Evolutionary conservation across 2,329 filamentous ascomycete species (phyloP), one percentile per base, ranked within the genome.

Genomic region (Botrytis squamosa): DNA sequence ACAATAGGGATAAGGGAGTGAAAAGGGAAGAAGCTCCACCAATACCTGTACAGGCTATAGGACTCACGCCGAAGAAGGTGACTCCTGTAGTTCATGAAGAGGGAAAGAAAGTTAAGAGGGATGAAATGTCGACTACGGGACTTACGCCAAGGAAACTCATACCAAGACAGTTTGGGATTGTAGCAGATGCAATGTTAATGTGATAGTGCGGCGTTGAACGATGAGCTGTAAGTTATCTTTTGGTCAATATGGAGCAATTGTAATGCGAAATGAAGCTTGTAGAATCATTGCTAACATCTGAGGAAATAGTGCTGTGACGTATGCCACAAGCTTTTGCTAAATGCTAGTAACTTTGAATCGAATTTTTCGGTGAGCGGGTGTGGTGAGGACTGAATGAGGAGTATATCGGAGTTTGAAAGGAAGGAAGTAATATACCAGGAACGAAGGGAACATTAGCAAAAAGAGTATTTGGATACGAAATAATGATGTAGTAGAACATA

Each of bases 41-140:
- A 33, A 68, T 68, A 68, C 65, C 65, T 12, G 65, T 42, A 33
- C 46, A n/a, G 36, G 65, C 36, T 7, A 46, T 66, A 66, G 42
- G 63, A 36, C 29, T 49, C 18, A 49, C 42, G 14, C 63, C 63
- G 2, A 66, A 49, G 42, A 65, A 65, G 14, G 18, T 65, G 29
- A 14, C 40, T 7, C 63, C 42, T 14, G n/a, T 46, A 14, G 63
- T 36, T 25, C 63, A 49, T 16, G 6, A 22, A 29, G 63, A 66
- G 42, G 46, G n/a, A n/a, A 29, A 40, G 25, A 68, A 68, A 55
- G 36, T 57, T 12, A 57, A 68, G 65, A 68, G 46, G 36, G 49
- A 36, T 42, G 49, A 18, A 38, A 46, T 36, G 25, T 25, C 64
- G 33, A 46, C 16, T 18, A 67, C 49, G 16, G 44, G 64, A 3